Base-by-base conservation (phyloP, 2,329 filamentous ascomycete genomes). In the Phialocephala subalpina region DNA sequence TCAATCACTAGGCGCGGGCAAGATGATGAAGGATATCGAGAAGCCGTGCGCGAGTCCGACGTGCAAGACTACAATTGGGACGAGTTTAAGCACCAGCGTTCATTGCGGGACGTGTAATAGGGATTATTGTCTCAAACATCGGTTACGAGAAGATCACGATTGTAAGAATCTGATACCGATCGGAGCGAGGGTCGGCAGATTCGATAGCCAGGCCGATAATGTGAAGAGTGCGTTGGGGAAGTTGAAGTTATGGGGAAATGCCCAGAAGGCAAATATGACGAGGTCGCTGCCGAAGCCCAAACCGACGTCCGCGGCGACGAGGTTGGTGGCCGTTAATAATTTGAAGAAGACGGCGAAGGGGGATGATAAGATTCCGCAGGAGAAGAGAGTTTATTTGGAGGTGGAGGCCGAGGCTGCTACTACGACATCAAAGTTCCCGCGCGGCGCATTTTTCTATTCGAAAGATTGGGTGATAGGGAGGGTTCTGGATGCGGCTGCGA, bases 401-500 rank as follows among this genome's bases (percentile, higher is more conserved):
- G 92, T 97, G 20, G 95, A 98, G 77, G 96, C 95, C 0, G 93
- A 94, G 74, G 92, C 92, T 11, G 92, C 93, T 73, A 97, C 93
- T 0, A 90, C 94, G 1, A 92, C 89, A 60, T 88, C 92, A 7
- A 97, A 97, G 78, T 89, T 92, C 52, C 94, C 94, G 3, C 91
- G 88, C 74, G 92, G 92, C 8, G 88, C 91, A 67, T 94, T 95
- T 78, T 97, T 89, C 78, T 97, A 92, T 77, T 90, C 87, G 67
- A 86, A 86, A 72, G 92, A 97, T 65, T 98, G 93, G 93, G 95
- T 91, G n/a, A 87, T 98, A 0, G 96, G 96, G 0, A 83, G 93
- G 57, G 84, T 96, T 22, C 80, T 97, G 61, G 93, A 97, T 76
- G 86, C 90, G 5, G 93, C 93, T 18, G 93, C 93, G 0, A 90